Percentiles rank a stretch among this genome's conserved stretches.
Evolutionary conservation across 2,329 filamentous ascomycete species (phyloP).

Genomic region (Moelleriella libera): DNA sequence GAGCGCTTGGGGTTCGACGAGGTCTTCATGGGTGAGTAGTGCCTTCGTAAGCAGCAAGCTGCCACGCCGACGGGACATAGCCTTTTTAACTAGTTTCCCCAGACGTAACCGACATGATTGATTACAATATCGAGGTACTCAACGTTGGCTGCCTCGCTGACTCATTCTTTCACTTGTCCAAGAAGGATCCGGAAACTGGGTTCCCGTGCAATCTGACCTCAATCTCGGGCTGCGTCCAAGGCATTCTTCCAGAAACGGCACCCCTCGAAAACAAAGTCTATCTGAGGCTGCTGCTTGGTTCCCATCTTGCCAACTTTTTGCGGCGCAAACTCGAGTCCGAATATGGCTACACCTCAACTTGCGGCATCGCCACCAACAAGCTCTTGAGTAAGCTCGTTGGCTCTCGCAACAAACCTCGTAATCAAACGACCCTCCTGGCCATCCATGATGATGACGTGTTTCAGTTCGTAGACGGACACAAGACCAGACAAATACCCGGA

Average conservation of each 20-base stretch:
- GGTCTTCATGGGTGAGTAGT: constrained; percentile 38
- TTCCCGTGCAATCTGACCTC: constrained; percentile 63
- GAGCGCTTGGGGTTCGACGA: constrained; percentile 88
- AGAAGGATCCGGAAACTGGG: constrained; percentile 60
- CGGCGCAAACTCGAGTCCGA: constrained; percentile 58
- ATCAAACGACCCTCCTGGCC: constrained; percentile 71
- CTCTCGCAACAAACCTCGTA: constrained; percentile 70
- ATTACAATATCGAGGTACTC: constrained; percentile 63
- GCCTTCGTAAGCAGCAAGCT: background rate
- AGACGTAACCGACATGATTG: constrained; percentile 76
- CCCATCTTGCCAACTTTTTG: constrained; percentile 66
- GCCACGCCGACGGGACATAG: background rate
- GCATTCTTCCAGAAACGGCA: constrained; percentile 8
- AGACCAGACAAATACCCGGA: constrained; percentile 70
- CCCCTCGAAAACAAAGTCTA: constrained; percentile 24
- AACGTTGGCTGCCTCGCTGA: constrained; percentile 48
- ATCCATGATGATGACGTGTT: constrained; percentile 42
- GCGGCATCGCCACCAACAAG: constrained; percentile 80
- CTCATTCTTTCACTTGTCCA: constrained; percentile 71
- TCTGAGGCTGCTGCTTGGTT: constrained; percentile 58
- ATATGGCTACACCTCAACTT: constrained; percentile 75
- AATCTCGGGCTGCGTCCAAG: constrained; percentile 47
- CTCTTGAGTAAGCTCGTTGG: constrained; percentile 75
- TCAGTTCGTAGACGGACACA: constrained; percentile 60
- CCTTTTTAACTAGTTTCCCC: constrained; percentile 14